Conservation (phyloP, 1,284 basidiomycete genomes). For the Ganoderma multipileum region DNA sequence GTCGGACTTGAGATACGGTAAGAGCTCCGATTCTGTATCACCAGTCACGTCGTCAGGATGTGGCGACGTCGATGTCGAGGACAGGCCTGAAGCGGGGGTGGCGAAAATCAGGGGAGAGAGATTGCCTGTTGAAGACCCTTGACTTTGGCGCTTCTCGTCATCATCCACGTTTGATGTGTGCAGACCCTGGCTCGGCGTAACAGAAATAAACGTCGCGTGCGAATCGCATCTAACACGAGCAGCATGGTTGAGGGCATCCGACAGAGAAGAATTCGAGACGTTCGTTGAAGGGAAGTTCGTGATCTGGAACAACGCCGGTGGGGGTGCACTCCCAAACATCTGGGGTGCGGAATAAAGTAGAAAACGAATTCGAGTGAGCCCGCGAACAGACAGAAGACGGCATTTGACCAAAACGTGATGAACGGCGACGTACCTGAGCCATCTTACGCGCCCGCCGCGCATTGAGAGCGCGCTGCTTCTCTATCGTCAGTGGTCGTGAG, state of each 20-base stretch:
- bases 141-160: constrained; percentile 28
- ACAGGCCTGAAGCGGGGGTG: constrained; percentile 12
- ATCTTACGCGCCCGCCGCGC: constrained; percentile 56
- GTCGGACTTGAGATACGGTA: constrained; percentile 15
- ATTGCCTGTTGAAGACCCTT: constrained; percentile 24
- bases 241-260: constrained; percentile 19
- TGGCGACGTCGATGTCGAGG: constrained; percentile 14
- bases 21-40: background rate
- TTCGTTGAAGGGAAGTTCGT: constrained; percentile 30
- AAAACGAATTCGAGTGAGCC: background rate
- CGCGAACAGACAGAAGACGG: background rate
- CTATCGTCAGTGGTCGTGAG: constrained; percentile 31
- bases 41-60: background rate
- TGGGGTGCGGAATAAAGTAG: constrained; percentile 28
- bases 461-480: constrained; percentile 46
- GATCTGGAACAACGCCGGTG: constrained; percentile 43
- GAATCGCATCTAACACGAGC: constrained; percentile 34
- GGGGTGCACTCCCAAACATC: constrained; percentile 57
- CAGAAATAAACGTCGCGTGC: constrained; percentile 38
- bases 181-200: constrained; percentile 32
- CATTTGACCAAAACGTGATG: constrained; percentile 12
- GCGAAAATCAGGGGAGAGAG: constrained; percentile 31
- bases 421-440: constrained; percentile 46
- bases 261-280: constrained; percentile 28
- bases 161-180: constrained; percentile 20